Base-by-base conservation (phyloP, 23 red algal genomes). In the Gracilaria gracilis region DNA sequence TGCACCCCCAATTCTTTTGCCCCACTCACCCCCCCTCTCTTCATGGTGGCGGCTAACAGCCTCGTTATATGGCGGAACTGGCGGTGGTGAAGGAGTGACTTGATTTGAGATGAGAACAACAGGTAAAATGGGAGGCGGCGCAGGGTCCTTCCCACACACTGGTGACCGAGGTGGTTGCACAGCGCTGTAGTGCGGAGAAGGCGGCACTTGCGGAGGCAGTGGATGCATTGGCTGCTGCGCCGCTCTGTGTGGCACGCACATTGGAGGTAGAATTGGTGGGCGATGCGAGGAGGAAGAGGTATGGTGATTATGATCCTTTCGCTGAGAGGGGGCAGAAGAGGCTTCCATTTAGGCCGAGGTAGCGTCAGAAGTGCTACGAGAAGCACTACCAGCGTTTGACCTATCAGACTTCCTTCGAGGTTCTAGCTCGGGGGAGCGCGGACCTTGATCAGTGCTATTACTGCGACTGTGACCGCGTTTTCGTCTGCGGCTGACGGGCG, bases 401-500 rank as follows among this genome's bases (percentile, higher is more conserved):
- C 72, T 82, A 33, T 75, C 53, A 48, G 79, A 92, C 61, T 80
- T 85, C 75, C 33, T 77, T 70, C 80, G 59, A 65, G 31, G 50
- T n/a, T 44, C 42, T 24, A 86, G 23, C 46, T 85, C 67, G 25
- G 80, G 81, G 32, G 83, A 79, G 17, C 81, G 80, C 11, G 79
- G 81, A 9, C 51, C 81, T 16, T 85, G 81, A 80, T 86, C 90
- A 46, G 82, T 80, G 71, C 90, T 80, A 39, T 53, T 82, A 19
- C 70, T 83, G 49, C 89, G 69, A 29, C 59, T 61, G 80, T 93
- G 89, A 25, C 79, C 77, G 20, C 80, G 66, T 51, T 79, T 77
- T 1, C 80, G 65, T 57, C 64, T 59, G 50, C 79, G 73, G 29
- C 67, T 79, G 54, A 69, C 44, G 14, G 71, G 81, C 16, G 90